These are phyloP conservation scores for Erodium texanum DNA, from an alignment of 441 rosid species.

Conservation along the genomic window DNA sequence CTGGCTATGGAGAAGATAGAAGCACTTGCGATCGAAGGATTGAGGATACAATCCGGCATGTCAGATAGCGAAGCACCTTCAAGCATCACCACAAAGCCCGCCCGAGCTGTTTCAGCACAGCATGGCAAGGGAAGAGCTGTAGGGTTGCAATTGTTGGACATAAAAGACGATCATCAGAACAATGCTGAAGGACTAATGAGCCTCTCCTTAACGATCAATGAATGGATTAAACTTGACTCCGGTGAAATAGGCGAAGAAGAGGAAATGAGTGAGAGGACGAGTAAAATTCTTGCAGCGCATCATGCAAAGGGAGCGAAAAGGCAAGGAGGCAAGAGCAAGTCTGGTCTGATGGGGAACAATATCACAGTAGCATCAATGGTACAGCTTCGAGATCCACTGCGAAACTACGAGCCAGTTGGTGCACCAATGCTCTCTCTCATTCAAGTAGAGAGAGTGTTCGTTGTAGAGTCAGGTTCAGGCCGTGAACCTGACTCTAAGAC, in stretches of 20 bases:
- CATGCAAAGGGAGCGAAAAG: conserved; percentile 68
- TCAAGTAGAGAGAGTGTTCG: conserved; percentile 93
- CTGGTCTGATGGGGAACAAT: conserved; percentile 80
- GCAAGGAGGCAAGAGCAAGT: conserved; percentile 43
- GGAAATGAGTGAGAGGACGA: conserved; percentile 68
- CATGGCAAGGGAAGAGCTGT: conserved; percentile 49
- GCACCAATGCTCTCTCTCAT: conserved; percentile 90
- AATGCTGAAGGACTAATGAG: conserved; percentile 85
- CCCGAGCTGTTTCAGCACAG: conserved; percentile 53
- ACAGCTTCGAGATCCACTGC: conserved; percentile 70
- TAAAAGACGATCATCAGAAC: conserved; percentile 36
- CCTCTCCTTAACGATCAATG: conserved; percentile 77
- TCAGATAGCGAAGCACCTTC: conserved; percentile 61
- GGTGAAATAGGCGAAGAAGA: conserved; percentile 72
- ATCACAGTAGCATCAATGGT: conserved; percentile 88
- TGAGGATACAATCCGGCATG: conserved; percentile 83
- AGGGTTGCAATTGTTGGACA: conserved; percentile 60
- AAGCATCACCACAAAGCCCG: conserved; percentile 41
- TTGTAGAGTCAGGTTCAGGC: too few species aligned
- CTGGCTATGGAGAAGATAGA: conserved; percentile 93
- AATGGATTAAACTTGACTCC: conserved; percentile 88
- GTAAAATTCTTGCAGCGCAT: conserved; percentile 84
- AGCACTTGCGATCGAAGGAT: conserved; percentile 87
- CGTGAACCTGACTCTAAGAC: conserved; percentile 23
- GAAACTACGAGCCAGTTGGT: conserved; percentile 86